Evolutionary conservation across 2,329 filamentous ascomycete species (phyloP), one percentile per base, ranked within the genome.

Genomic region (Colletotrichum falcatum): DNA sequence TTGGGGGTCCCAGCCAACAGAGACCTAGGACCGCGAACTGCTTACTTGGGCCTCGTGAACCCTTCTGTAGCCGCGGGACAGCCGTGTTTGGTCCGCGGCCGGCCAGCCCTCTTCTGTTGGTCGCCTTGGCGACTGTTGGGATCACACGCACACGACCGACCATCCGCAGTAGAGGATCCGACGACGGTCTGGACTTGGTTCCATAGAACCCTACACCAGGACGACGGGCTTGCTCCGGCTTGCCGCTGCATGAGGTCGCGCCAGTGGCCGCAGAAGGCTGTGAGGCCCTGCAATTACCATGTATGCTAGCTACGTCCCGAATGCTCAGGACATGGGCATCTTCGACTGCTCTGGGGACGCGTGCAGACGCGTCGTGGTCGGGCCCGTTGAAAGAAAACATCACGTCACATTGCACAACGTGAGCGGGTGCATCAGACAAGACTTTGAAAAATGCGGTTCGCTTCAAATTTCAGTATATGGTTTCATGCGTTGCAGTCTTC

Each of bases 401-500:
- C 42, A 58, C 53, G 56, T 70, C 63, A 66, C 56, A 61, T 53
- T 46, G n/a, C 55, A 51, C 56, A 16, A 66, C 8, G 3, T 70
- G 46, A 18, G 37, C 39, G 39, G 42, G 46, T 26, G n/a, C 26
- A 51, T 69, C 12, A 37, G 16, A 37, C 53, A 20, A n/a, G 20
- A 30, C 5, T 26, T 26, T 35, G 66, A 20, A 30, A 46, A 61
- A 62, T 53, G 39, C 48, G 59, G 30, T 59, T 68, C 59, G 58
- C 58, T 63, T 63, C 58, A 63, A 71, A 71, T 59, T 68, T 49
- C 65, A 66, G 53, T 68, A 71, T 66, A 68, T 68, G 69, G 20
- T 71, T 71, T 71, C 69, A 65, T 51, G 48, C 65, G 65, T 70
- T 76, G 68, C 74, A 76, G 74, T 80, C 79, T 75, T 76, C 58